Conservation (phyloP, 805 yeast genomes). For the Groenewaldozyma salmanticensis region DNA sequence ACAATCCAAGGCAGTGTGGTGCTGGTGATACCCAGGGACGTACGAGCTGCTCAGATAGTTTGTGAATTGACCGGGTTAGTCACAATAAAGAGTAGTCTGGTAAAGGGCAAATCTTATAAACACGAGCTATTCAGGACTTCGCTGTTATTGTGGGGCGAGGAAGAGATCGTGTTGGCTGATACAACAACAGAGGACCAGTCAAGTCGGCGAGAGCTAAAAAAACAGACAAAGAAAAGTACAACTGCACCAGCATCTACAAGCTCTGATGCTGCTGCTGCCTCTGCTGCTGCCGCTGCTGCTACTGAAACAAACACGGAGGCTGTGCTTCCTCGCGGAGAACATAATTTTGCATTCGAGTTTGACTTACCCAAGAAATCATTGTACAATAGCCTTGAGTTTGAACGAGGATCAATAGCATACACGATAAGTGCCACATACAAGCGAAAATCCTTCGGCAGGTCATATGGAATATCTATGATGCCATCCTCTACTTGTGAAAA, state of each 20-base stretch:
- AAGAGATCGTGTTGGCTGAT: background rate
- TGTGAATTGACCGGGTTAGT: constrained; percentile 24
- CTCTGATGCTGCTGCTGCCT: background rate
- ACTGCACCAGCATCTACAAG: constrained; percentile 3
- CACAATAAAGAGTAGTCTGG: constrained; percentile 22
- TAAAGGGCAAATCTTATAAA: constrained; percentile 22
- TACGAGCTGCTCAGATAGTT: constrained; percentile 15
- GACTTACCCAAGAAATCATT: constrained; percentile 67
- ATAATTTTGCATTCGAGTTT: constrained; percentile 77
- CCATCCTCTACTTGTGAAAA: constrained; percentile 38
- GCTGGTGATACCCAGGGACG: constrained; percentile 21
- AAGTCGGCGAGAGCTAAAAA: background rate
- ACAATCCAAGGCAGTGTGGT: constrained; percentile 29
- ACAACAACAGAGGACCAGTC: background rate
- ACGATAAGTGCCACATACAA: constrained; percentile 38
- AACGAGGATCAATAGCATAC: constrained; percentile 74
- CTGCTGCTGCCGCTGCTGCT: constrained; percentile 1
- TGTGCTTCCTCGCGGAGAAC: constrained; percentile 54
- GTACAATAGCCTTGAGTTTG: constrained; percentile 69
- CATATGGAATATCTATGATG: background rate
- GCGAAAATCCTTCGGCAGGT: constrained; percentile 2
- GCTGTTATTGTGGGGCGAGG: constrained; percentile 19
- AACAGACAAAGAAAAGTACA: background rate
- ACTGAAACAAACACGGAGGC: background rate
- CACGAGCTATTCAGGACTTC: constrained; percentile 23